These are phyloP conservation scores for Ricinus communis DNA, from an alignment of 345 rosid genomes.

Conservation along the genomic window DNA sequence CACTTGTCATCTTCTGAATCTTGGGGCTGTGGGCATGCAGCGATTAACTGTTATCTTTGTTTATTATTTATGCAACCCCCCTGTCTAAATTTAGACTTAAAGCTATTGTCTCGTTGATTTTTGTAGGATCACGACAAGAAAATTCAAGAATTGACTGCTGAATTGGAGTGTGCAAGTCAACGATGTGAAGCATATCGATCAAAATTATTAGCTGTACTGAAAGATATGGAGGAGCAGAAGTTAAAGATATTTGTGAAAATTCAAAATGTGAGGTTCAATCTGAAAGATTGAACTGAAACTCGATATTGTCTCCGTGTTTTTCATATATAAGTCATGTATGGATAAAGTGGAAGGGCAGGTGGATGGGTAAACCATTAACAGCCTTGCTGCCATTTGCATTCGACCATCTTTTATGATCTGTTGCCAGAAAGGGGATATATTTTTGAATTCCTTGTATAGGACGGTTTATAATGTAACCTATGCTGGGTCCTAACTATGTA, in stretches of 20 bases:
- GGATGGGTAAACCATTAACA: neutral
- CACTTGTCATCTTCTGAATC: neutral
- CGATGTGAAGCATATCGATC: conserved; percentile 70
- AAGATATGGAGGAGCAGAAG: conserved; percentile 89
- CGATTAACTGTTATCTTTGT: neutral
- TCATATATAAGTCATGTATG: neutral
- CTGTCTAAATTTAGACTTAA: neutral
- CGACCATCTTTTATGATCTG: neutral
- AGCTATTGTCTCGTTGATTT: neutral
- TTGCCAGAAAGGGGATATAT: neutral
- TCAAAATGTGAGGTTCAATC: conserved; percentile 75
- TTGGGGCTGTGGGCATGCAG: neutral
- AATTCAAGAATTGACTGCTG: conserved; percentile 54
- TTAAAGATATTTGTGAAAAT: conserved; percentile 77
- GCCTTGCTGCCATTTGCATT: neutral
- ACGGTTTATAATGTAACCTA: neutral
- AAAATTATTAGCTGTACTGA: conserved; percentile 64
- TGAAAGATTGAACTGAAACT: conserved; percentile 44
- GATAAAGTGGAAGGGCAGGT: neutral
- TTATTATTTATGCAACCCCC: neutral
- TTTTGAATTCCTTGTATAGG: neutral
- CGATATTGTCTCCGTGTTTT: neutral
- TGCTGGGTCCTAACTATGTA: neutral
- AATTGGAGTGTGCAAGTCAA: conserved; percentile 60
- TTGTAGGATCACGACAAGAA: conserved; percentile 60